These are phyloP conservation scores for Suillus placidus DNA, from an alignment of 768 basidiomycete species.

Conservation along the genomic window DNA sequence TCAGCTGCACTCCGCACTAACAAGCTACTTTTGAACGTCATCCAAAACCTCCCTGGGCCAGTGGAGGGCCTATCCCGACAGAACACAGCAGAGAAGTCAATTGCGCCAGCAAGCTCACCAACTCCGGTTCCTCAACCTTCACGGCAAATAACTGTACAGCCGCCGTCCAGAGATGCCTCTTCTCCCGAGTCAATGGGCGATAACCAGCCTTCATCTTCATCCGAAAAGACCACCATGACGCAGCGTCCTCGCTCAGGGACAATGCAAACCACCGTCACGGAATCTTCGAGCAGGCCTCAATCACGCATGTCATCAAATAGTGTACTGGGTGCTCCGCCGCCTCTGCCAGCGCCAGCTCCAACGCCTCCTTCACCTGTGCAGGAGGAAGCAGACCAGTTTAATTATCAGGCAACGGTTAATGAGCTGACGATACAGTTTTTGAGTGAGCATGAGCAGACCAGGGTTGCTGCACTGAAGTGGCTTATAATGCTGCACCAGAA, in stretches of 20 bases:
- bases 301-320: conserved; percentile 60
- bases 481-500: conserved; percentile 98
- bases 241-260: conserved; percentile 28
- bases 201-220: conserved; percentile 28
- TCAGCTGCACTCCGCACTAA: conserved; percentile 86
- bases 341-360: conserved; percentile 34
- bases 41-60: conserved; percentile 82
- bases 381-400: conserved; percentile 75
- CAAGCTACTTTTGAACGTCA: conserved; percentile 79
- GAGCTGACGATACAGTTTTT: conserved; percentile 91
- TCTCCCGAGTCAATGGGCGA: conserved; percentile 49
- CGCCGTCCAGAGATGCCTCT: conserved; percentile 48
- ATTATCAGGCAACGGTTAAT: conserved; percentile 91
- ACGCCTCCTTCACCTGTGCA: conserved; percentile 30
- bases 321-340: conserved; percentile 37
- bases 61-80: conserved; percentile 44
- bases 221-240: conserved; percentile 41
- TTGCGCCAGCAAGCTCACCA: conserved; percentile 53
- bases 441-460: conserved; percentile 95
- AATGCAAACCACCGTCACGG: conserved; percentile 30
- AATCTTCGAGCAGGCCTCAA: conserved; percentile 57
- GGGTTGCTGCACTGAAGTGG: conserved; percentile 97
- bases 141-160: conserved; percentile 52
- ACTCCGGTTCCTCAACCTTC: conserved; percentile 51
- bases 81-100: conserved; percentile 34